Conservation (phyloP, 306 rosid genomes). For the Calophaca sinica region DNA sequence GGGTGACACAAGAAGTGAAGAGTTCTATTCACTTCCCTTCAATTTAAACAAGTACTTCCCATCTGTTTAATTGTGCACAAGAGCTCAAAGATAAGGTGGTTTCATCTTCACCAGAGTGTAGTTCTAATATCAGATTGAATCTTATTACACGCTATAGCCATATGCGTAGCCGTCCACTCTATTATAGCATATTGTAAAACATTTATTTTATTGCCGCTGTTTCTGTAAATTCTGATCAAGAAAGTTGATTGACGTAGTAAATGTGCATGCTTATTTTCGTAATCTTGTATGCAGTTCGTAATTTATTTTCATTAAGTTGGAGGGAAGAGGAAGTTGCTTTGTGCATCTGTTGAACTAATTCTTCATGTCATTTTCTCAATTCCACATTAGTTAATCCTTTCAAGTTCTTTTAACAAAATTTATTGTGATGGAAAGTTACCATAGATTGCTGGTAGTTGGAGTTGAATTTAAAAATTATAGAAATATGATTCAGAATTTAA, state of each 20-base stretch:
- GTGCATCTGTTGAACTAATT: too few relatives aligned
- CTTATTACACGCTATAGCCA: slow-evolving; percentile 49
- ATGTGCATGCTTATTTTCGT: slow-evolving; percentile 43
- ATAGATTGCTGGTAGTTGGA: too few relatives aligned
- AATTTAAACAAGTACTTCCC: slow-evolving; percentile 97
- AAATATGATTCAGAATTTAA: too few relatives aligned
- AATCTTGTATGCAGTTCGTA: not conserved
- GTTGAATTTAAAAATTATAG: too few relatives aligned
- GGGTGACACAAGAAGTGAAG: slow-evolving; percentile 85
- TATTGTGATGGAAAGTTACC: too few relatives aligned
- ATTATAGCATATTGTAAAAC: slow-evolving; percentile 55
- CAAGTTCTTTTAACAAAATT: too few relatives aligned
- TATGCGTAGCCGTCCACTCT: slow-evolving; percentile 48
- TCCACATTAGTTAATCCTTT: too few relatives aligned
- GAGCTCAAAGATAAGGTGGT: slow-evolving; percentile 30
- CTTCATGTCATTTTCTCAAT: too few relatives aligned
- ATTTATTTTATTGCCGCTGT: slow-evolving; percentile 55
- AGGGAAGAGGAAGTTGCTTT: not conserved
- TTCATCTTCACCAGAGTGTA: slow-evolving; percentile 45
- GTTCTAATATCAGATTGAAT: slow-evolving; percentile 46
- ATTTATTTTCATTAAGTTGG: not conserved
- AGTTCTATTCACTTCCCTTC: slow-evolving; percentile 93
- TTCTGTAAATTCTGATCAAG: slow-evolving; percentile 63
- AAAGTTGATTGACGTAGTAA: slow-evolving; percentile 51
- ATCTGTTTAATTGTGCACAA: slow-evolving; percentile 64